Percentiles rank a stretch among this genome's conserved stretches.
phyloP scores from a whole-genome alignment of 768 basidiomycete species.

The Mycena chlorophos region DNA sequence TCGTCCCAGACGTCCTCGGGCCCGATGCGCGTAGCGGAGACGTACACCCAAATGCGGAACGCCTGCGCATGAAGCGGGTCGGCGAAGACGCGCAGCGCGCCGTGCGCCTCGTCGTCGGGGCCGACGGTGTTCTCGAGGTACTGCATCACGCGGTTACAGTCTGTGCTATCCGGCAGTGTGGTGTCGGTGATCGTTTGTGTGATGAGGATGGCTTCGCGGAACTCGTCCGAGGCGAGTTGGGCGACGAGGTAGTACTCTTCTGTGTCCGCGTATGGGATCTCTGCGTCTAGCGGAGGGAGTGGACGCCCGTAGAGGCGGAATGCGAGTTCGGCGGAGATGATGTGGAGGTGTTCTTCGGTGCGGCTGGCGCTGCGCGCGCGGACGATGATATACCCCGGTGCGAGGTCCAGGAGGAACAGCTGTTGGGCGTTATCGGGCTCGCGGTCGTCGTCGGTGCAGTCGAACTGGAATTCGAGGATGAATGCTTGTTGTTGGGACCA shows the following conservation, averaged over 20 bases:
- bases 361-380: neutral
- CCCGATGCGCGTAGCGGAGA: neutral
- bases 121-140: neutral
- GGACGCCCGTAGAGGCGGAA: neutral
- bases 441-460: no score
- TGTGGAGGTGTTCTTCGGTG: neutral
- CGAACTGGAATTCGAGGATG: neutral
- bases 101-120: neutral
- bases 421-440: neutral
- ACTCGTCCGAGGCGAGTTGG: neutral
- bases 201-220: neutral
- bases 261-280: neutral
- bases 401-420: neutral
- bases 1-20: neutral
- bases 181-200: neutral
- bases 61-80: neutral
- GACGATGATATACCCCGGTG: neutral
- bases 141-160: neutral
- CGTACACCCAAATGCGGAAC: neutral
- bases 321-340: neutral
- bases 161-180: neutral
- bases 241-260: neutral
- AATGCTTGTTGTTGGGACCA: neutral
- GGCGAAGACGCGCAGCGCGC: neutral
- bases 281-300: neutral